These are phyloP conservation scores for Lathyrus sativus DNA, from an alignment of 306 rosid species.

Conservation along the genomic window DNA sequence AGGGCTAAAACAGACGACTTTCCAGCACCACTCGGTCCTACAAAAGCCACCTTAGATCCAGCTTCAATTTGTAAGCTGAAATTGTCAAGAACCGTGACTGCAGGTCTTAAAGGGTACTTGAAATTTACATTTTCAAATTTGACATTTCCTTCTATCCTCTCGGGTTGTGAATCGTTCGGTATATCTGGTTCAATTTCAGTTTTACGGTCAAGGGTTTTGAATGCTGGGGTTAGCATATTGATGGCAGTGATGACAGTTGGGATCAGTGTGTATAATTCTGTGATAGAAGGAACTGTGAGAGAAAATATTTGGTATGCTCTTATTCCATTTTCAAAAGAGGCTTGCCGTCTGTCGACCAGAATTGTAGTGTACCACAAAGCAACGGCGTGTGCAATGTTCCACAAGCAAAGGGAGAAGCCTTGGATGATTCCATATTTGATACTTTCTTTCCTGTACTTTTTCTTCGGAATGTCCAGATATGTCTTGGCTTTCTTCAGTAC, in stretches of 20 bases:
- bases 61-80: slow-evolving; percentile 71
- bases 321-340: slow-evolving; percentile 68
- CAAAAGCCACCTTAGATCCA: slow-evolving; percentile 73
- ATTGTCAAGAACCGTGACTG: slow-evolving; percentile 60
- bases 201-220: slow-evolving; percentile 72
- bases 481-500: slow-evolving; percentile 62
- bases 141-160: slow-evolving; percentile 59
- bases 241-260: slow-evolving; percentile 85
- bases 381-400: slow-evolving; percentile 92
- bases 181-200: slow-evolving; percentile 70
- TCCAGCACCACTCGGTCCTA: slow-evolving; percentile 89
- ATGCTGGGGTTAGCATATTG: slow-evolving; percentile 74
- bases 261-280: slow-evolving; percentile 82
- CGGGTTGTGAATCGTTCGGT: slow-evolving; percentile 48
- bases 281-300: slow-evolving; percentile 91
- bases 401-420: slow-evolving; percentile 79
- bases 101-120: slow-evolving; percentile 74
- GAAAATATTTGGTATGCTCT: slow-evolving; percentile 91
- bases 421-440: slow-evolving; percentile 74
- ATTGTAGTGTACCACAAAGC: slow-evolving; percentile 89
- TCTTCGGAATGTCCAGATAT: slow-evolving; percentile 66
- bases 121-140: slow-evolving; percentile 63
- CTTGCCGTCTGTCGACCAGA: slow-evolving; percentile 59
- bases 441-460: slow-evolving; percentile 65
- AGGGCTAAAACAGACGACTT: slow-evolving; percentile 80